Conservation (phyloP, 108 stramenopile genomes). For the Schizochytrium sp. region DNA sequence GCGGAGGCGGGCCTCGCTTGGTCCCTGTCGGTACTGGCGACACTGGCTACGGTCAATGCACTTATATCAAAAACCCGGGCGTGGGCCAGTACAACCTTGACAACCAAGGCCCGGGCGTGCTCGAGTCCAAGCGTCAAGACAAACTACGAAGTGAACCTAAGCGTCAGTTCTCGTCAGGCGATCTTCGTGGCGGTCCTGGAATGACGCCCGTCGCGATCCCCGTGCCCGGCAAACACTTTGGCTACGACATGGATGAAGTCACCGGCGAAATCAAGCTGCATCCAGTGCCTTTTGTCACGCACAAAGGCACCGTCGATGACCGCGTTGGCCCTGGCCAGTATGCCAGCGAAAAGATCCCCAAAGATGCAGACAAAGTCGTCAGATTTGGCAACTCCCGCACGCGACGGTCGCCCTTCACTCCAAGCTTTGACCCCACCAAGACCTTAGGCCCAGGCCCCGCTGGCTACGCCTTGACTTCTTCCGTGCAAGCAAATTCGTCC, state of each 20-base stretch:
- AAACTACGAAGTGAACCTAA: not conserved
- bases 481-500: not conserved
- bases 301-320: not conserved
- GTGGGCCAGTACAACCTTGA: not conserved
- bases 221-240: not conserved
- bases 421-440: not conserved
- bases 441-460: not conserved
- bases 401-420: not conserved
- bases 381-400: not conserved
- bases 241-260: not conserved
- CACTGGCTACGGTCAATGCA: not conserved
- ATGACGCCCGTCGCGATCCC: not conserved
- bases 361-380: not conserved
- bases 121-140: not conserved
- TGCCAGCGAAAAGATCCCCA: not conserved
- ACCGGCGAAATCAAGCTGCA: not conserved
- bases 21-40: not conserved
- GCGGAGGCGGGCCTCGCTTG: not conserved
- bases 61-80: not conserved
- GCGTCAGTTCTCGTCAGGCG: not conserved
- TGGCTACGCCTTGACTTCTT: not conserved
- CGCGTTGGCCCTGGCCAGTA: not conserved
- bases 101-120: not conserved
- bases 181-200: not conserved
- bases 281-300: not conserved